Evolutionary conservation across 2,329 filamentous ascomycete species (phyloP).

Genomic region (Thelonectria discophora): DNA sequence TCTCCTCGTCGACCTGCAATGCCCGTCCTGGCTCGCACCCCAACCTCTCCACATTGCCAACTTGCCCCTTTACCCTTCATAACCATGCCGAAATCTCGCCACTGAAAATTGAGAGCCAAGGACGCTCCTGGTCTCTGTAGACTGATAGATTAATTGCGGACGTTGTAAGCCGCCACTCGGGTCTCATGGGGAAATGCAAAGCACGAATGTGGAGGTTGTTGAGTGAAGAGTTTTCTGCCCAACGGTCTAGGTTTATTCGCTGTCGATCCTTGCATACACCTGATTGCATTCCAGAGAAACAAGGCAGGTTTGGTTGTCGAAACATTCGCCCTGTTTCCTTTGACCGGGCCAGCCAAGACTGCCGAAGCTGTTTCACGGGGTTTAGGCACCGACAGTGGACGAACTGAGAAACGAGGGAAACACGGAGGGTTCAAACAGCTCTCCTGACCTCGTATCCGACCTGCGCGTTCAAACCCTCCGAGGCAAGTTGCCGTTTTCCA

Average conservation of each 20-base stretch:
- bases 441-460: too few species aligned
- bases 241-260: not conserved
- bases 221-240: not conserved
- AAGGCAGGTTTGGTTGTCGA: not conserved
- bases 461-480: not conserved
- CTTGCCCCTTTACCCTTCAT: conserved; percentile 29
- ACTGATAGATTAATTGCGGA: conserved; percentile 11
- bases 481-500: conserved; percentile 9
- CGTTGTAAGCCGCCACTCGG: conserved; percentile 5
- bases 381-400: too few species aligned
- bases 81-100: conserved; percentile 22
- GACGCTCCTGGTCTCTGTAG: conserved; percentile 7
- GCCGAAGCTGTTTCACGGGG: too few species aligned
- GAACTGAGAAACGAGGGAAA: too few species aligned
- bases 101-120: conserved; percentile 5
- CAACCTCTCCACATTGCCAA: conserved; percentile 19
- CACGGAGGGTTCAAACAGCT: too few species aligned
- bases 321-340: not conserved
- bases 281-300: not conserved
- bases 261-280: not conserved
- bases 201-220: not conserved
- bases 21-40: conserved; percentile 3
- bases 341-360: too few species aligned
- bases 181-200: conserved; percentile 5
- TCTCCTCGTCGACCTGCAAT: not conserved